Evolutionary conservation across 78 protist species (phyloP).

Genomic region (Dictyostelium purpureum): DNA sequence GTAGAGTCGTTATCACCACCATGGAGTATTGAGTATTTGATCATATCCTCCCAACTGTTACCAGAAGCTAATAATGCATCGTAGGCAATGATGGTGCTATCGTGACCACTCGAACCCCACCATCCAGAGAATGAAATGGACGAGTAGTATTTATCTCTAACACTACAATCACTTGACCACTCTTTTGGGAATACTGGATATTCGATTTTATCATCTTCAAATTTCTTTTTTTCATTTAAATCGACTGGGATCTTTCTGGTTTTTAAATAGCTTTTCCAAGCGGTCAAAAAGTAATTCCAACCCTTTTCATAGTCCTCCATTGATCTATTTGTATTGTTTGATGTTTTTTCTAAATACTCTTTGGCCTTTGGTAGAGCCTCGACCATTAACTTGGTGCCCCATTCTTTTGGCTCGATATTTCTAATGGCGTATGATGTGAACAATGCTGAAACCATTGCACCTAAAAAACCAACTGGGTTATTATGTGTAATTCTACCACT

Average conservation of each 20-base stretch:
- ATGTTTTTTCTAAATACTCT: slow-evolving; percentile 56
- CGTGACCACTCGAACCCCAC: slow-evolving; percentile 88
- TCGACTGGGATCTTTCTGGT: slow-evolving; percentile 21
- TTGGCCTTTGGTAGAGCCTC: slow-evolving; percentile 57
- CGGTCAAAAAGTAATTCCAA: slow-evolving; percentile 65
- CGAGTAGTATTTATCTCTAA: slow-evolving; percentile 75
- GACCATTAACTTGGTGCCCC: slow-evolving; percentile 11
- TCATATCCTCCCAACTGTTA: slow-evolving; percentile 48
- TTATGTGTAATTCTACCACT: slow-evolving; percentile 88
- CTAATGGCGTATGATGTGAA: slow-evolving; percentile 86
- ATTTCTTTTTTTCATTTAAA: not conserved
- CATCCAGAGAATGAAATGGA: slow-evolving; percentile 68
- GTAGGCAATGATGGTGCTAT: slow-evolving; percentile 80
- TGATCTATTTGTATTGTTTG: slow-evolving; percentile 6
- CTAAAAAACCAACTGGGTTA: slow-evolving; percentile 39
- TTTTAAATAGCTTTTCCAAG: slow-evolving; percentile 72
- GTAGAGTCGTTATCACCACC: slow-evolving; percentile 90
- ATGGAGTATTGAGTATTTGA: slow-evolving; percentile 75
- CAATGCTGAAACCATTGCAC: slow-evolving; percentile 86
- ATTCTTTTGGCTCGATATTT: slow-evolving; percentile 5
- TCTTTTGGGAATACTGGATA: slow-evolving; percentile 83
- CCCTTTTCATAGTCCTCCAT: slow-evolving; percentile 25
- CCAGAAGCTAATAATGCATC: slow-evolving; percentile 82
- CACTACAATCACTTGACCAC: slow-evolving; percentile 27
- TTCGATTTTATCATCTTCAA: not conserved